A percentile compares a stretch with the other conserved stretches of the same genome.
These are phyloP conservation scores for Fraxinus dipetala DNA, from an alignment of 305 asterid species.

Conservation along the genomic window DNA sequence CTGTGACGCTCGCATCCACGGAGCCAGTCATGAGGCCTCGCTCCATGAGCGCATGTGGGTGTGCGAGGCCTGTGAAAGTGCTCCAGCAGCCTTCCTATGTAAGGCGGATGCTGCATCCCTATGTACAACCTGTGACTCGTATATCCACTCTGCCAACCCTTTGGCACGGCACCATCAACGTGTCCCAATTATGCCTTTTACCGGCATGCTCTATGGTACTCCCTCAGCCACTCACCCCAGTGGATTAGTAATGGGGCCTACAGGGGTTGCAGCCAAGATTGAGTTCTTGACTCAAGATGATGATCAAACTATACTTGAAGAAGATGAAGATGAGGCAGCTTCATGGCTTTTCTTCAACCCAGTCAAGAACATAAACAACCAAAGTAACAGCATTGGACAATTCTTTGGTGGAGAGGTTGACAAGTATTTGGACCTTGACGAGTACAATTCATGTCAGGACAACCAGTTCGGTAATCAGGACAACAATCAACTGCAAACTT, in stretches of 20 bases:
- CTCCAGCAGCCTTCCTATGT: conserved; percentile 64
- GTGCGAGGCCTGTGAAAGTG: conserved; percentile 62
- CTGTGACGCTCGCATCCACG: conserved; percentile 63
- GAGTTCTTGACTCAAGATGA: conserved; percentile 36
- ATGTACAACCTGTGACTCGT: conserved; percentile 59
- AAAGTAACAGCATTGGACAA: conserved; percentile 18
- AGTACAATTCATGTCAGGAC: conserved; percentile 36
- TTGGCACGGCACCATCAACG: conserved; percentile 83
- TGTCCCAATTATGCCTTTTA: conserved; percentile 51
- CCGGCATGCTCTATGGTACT: conserved; percentile 27
- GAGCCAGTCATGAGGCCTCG: conserved; percentile 33
- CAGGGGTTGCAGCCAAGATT: conserved; percentile 24
- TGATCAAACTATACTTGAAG: conserved; percentile 32
- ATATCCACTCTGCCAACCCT: conserved; percentile 78
- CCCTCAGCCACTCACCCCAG: conserved; percentile 22
- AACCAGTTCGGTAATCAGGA: conserved; percentile 31
- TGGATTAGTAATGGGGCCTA: conserved; percentile 16
- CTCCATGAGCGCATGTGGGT: conserved; percentile 57
- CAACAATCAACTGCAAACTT: conserved; percentile 26
- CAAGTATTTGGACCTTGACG: conserved; percentile 52
- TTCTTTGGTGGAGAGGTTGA: conserved; percentile 44
- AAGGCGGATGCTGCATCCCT: conserved; percentile 75
- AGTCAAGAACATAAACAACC: conserved; percentile 30
- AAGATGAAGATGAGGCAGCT: conserved; percentile 57
- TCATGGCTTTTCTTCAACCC: conserved; percentile 59